These are phyloP conservation scores for Rhynchosporium secalis DNA, from an alignment of 2,329 filamentous ascomycete species.

Conservation along the genomic window DNA sequence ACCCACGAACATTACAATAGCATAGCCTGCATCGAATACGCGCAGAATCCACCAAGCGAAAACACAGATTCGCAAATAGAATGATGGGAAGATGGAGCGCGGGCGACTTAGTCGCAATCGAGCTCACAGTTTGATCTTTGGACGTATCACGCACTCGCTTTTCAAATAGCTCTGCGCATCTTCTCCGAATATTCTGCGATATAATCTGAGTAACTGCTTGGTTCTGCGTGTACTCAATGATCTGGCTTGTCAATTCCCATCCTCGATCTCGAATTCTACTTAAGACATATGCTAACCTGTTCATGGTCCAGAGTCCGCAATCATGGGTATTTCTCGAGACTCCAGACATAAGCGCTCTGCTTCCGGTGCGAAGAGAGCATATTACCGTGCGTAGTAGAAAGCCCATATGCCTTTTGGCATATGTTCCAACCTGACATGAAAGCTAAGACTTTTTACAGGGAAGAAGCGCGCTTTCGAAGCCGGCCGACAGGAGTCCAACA, in stretches of 20 bases:
- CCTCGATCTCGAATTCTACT: not conserved
- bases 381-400: conserved; percentile 79
- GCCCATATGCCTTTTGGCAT: conserved; percentile 64
- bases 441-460: conserved; percentile 58
- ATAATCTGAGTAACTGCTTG: conserved; percentile 14
- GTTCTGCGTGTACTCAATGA: conserved; percentile 11
- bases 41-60: not conserved
- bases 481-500: conserved; percentile 98
- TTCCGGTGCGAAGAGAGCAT: conserved; percentile 95
- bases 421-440: conserved; percentile 67
- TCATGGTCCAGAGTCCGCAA: conserved; percentile 64
- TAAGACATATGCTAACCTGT: conserved; percentile 34
- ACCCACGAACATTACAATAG: not conserved
- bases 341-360: conserved; percentile 99
- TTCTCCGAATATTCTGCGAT: conserved; percentile 4
- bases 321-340: conserved; percentile 99
- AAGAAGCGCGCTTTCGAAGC: conserved; percentile 99
- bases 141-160: not conserved
- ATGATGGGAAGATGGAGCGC: not conserved
- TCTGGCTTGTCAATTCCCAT: conserved; percentile 5
- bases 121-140: conserved; percentile 14
- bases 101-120: conserved; percentile 4
- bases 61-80: conserved; percentile 6
- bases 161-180: conserved; percentile 5
- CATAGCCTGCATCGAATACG: not conserved